Conservation (phyloP, 352 stramenopile species). For the Globisporangium parvum region DNA sequence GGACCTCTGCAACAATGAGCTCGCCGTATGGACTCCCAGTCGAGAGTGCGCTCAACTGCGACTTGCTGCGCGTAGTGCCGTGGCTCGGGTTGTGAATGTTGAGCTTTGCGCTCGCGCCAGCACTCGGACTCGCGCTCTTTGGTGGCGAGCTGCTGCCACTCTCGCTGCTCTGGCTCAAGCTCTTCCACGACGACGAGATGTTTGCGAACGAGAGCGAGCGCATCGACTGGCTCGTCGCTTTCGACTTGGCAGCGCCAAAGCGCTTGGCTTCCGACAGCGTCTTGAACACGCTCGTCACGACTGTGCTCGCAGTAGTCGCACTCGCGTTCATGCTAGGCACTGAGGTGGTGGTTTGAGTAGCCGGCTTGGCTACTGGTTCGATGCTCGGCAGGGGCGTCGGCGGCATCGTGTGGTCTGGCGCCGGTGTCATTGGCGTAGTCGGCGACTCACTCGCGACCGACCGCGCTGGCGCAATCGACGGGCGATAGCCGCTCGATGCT, state of each 20-base stretch:
- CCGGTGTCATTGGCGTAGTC: conserved; percentile 31
- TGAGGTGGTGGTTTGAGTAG: not conserved
- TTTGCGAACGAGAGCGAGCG: conserved; percentile 37
- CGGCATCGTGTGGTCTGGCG: conserved; percentile 24
- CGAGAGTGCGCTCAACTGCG: conserved; percentile 19
- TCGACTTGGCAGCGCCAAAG: conserved; percentile 17
- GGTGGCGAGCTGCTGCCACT: not conserved
- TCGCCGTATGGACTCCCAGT: conserved; percentile 56
- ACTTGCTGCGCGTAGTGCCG: conserved; percentile 6
- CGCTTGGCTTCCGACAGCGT: conserved; percentile 24
- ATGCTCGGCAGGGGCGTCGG: conserved; percentile 19
- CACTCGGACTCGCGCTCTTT: conserved; percentile 6
- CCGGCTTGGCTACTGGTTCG: not conserved
- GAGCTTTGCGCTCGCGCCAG: conserved; percentile 24
- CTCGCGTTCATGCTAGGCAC: not conserved
- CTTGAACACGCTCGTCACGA: conserved; percentile 31
- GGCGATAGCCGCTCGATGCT: conserved; percentile 2
- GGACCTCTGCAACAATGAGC: conserved; percentile 55
- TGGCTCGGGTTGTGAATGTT: conserved; percentile 48
- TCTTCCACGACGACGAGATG: conserved; percentile 51
- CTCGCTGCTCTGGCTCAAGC: conserved; percentile 16
- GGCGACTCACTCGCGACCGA: conserved; percentile 11
- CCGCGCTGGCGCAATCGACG: conserved; percentile 7
- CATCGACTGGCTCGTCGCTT: conserved; percentile 18
- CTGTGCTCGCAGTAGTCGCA: conserved; percentile 9